Evolutionary conservation across 768 basidiomycete species (phyloP).

Genomic region (Auriscalpium vulgare): DNA sequence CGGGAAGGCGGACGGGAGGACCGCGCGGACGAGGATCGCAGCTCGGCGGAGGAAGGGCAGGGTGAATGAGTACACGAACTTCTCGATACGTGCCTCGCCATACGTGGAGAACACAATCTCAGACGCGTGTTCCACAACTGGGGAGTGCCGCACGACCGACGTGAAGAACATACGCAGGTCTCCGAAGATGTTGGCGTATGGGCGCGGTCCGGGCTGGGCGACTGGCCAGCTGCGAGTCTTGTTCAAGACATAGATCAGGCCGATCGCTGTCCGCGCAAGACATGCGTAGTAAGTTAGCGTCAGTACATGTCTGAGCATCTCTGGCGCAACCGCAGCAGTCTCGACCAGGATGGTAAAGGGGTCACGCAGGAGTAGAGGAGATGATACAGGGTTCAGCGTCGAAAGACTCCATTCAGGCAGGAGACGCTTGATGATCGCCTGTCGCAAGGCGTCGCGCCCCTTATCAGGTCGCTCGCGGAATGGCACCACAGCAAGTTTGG

Average conservation of each 20-base stretch:
- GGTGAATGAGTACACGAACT: constrained; percentile 79
- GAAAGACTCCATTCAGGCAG: constrained; percentile 89
- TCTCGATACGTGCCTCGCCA: constrained; percentile 79
- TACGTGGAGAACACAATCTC: constrained; percentile 73
- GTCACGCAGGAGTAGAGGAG: constrained; percentile 81
- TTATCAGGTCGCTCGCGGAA: constrained; percentile 68
- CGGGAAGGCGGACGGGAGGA: constrained; percentile 57
- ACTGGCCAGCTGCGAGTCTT: constrained; percentile 46
- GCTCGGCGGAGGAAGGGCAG: constrained; percentile 88
- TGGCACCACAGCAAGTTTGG: constrained; percentile 55
- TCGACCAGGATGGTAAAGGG: constrained; percentile 88
- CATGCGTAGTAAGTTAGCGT: constrained; percentile 86
- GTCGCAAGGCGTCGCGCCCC: constrained; percentile 68
- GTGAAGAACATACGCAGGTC: constrained; percentile 86
- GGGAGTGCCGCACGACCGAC: constrained; percentile 84
- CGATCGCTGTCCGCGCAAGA: constrained; percentile 79
- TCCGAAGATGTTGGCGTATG: constrained; percentile 70
- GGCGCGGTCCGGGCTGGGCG: constrained; percentile 39
- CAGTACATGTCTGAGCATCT: constrained; percentile 84
- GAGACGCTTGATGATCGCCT: constrained; percentile 83
- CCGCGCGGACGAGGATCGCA: constrained; percentile 74
- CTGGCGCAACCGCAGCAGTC: constrained; percentile 82
- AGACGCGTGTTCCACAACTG: constrained; percentile 79
- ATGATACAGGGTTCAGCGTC: constrained; percentile 73
- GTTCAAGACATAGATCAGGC: constrained; percentile 75